Percentiles rank a stretch among this genome's conserved stretches.
Evolutionary conservation across 148 eudicot genomes (phyloP).

Genomic region (Vaccinium corymbosum): DNA sequence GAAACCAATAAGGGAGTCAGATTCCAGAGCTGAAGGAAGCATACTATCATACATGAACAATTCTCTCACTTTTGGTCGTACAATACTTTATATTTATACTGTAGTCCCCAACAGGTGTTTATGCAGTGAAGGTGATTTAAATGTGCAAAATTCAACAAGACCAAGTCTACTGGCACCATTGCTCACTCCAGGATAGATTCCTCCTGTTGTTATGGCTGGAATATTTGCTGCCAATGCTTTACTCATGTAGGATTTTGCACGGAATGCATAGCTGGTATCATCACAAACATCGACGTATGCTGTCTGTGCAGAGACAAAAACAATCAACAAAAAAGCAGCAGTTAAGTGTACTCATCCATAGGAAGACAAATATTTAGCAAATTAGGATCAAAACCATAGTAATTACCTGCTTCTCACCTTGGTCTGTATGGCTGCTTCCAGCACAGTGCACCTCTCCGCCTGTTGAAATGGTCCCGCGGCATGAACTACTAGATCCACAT

Average conservation of each 20-base stretch:
- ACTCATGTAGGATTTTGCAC: constrained; percentile 76
- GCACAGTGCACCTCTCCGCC: constrained; percentile 71
- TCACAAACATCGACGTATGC: constrained; percentile 96
- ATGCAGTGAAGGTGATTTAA: background rate
- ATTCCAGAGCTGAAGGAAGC: background rate
- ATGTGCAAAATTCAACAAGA: background rate
- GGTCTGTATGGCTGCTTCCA: constrained; percentile 94
- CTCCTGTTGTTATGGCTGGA: constrained; percentile 92
- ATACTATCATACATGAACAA: background rate
- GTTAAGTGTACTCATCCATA: background rate
- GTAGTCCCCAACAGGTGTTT: background rate
- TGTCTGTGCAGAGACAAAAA: constrained; percentile 47
- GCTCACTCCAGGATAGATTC: constrained; percentile 99
- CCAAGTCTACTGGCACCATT: constrained; percentile 48
- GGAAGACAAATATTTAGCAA: background rate
- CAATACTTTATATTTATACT: background rate
- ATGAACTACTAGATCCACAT: constrained; percentile 93
- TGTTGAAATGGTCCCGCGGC: constrained; percentile 97
- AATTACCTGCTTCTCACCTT: constrained; percentile 91
- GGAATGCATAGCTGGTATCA: constrained; percentile 73
- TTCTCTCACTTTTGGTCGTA: background rate
- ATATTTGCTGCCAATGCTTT: constrained; percentile 70
- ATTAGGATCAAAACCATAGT: constrained; percentile 14
- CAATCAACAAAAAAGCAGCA: background rate
- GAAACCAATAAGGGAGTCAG: constrained; percentile 7